phyloP scores from a whole-genome alignment of 495 filamentous ascomycete genomes.

The Hypoxylon crocopeplum region DNA sequence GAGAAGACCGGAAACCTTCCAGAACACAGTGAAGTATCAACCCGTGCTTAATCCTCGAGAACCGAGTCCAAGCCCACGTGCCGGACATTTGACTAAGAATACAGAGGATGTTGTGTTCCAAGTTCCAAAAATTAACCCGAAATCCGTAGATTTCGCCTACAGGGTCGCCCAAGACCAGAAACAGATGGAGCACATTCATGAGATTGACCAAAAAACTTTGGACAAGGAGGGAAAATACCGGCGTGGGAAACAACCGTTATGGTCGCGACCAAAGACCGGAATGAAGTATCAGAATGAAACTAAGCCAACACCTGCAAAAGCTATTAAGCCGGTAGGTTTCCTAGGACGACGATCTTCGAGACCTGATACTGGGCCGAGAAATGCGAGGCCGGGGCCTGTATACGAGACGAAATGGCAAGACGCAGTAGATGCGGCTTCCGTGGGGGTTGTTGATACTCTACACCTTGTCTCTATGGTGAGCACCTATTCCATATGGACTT shows the following conservation, averaged over 20 bases:
- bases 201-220: background rate
- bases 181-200: background rate
- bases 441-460: slow-evolving; percentile 24
- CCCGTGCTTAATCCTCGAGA: background rate
- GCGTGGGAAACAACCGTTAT: background rate
- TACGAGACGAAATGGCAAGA: slow-evolving; percentile 22
- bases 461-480: slow-evolving; percentile 25
- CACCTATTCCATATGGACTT: background rate
- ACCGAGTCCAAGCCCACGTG: slow-evolving; percentile 5
- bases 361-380: background rate
- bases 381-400: background rate
- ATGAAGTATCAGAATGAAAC: background rate
- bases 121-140: slow-evolving; percentile 10
- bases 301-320: background rate
- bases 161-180: slow-evolving; percentile 13
- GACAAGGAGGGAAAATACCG: background rate
- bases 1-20: background rate
- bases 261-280: background rate
- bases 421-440: slow-evolving; percentile 25
- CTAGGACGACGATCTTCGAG: background rate
- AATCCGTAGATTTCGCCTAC: slow-evolving; percentile 21
- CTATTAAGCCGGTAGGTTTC: background rate
- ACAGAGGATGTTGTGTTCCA: background rate
- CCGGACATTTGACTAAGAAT: background rate
- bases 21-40: background rate